Evolutionary conservation across 2,329 filamentous ascomycete genomes (phyloP).

Genomic region (Trichoderma sp.): DNA sequence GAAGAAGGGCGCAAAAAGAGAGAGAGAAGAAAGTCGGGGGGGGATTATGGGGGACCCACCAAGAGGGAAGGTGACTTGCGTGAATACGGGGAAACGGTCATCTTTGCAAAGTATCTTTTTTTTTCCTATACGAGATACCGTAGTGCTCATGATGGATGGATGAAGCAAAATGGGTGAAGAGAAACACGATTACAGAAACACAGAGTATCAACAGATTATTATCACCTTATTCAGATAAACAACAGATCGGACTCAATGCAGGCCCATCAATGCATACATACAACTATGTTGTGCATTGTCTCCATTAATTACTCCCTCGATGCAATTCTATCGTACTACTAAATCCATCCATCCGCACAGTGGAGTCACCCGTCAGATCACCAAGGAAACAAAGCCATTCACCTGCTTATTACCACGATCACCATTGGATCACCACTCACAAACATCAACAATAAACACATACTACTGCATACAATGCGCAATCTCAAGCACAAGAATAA

Average conservation of each 20-base stretch:
- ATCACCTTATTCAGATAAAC: not conserved
- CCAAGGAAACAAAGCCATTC: not conserved
- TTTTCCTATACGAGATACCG: not conserved
- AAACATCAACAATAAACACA: not conserved
- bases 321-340: not conserved
- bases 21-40: not conserved
- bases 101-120: not conserved
- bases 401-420: not conserved
- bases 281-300: not conserved
- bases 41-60: not conserved
- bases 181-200: too few relatives aligned
- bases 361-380: not conserved
- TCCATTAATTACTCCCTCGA: not conserved
- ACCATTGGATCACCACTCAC: not conserved
- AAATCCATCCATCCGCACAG: not conserved
- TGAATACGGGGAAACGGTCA: not conserved
- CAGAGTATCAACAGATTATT: not conserved
- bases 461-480: not conserved
- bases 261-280: not conserved
- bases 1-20: not conserved
- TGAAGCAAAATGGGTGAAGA: not conserved
- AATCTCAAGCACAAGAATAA: not conserved
- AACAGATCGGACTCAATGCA: not conserved
- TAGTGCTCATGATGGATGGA: not conserved
- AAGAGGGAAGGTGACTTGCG: slow-evolving; percentile 3